Conservation (phyloP, 345 rosid species). For the Hypericum perforatum region DNA sequence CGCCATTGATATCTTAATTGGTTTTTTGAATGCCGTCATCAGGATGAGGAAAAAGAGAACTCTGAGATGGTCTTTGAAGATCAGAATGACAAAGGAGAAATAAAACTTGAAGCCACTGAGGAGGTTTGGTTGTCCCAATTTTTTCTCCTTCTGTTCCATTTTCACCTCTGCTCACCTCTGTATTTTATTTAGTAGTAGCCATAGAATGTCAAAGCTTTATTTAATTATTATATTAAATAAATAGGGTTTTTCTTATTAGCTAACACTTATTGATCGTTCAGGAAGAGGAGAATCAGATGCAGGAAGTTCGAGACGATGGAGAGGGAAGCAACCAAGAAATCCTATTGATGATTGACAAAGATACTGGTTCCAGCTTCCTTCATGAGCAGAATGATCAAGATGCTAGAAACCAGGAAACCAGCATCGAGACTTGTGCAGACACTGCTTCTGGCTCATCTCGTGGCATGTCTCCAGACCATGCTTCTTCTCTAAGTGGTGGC, state of each 20-base stretch:
- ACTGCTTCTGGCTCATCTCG: background rate
- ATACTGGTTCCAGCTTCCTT: background rate
- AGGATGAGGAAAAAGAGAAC: conserved; percentile 21
- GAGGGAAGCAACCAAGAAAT: background rate
- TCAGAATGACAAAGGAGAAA: conserved; percentile 15
- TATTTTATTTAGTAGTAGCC: background rate
- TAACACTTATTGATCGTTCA: conserved; percentile 9
- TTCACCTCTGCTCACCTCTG: background rate
- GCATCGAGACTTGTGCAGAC: background rate
- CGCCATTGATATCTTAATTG: no score
- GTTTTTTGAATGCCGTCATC: background rate
- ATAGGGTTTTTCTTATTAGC: background rate
- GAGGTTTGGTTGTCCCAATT: conserved; percentile 12
- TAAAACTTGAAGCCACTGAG: conserved; percentile 5
- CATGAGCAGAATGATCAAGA: conserved; percentile 21
- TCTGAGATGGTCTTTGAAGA: conserved; percentile 19
- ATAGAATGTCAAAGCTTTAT: background rate
- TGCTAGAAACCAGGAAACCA: conserved; percentile 8
- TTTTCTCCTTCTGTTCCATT: no score
- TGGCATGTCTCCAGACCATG: background rate
- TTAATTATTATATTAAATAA: no score
- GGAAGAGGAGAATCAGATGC: conserved; percentile 23
- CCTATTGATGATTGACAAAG: background rate
- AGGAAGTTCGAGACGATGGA: background rate
- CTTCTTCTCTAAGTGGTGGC: background rate